phyloP scores from a whole-genome alignment of 2,329 filamentous ascomycete genomes.

The Monosporascus cannonballus region DNA sequence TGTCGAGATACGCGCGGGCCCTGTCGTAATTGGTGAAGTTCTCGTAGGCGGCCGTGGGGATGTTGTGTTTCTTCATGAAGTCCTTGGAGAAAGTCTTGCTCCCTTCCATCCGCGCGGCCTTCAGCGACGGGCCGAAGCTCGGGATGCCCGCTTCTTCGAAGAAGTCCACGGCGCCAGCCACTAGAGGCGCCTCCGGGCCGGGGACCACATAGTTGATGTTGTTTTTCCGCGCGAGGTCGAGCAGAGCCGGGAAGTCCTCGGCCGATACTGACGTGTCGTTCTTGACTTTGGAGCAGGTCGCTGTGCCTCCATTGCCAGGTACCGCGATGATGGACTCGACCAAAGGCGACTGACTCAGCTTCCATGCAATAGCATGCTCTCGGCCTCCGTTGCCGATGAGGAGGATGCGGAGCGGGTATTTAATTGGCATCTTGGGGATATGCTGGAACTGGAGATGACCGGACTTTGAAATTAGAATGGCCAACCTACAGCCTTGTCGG shows the following conservation, averaged over 20 bases:
- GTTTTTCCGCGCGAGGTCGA: slow-evolving; percentile 67
- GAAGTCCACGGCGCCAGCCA: slow-evolving; percentile 80
- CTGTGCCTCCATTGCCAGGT: slow-evolving; percentile 85
- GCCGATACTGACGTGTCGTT: slow-evolving; percentile 66
- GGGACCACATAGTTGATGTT: slow-evolving; percentile 78
- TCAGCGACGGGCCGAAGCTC: slow-evolving; percentile 79
- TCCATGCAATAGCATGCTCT: slow-evolving; percentile 94
- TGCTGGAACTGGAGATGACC: neutral
- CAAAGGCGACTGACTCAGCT: slow-evolving; percentile 72
- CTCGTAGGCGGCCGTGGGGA: slow-evolving; percentile 85
- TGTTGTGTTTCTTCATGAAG: slow-evolving; percentile 87
- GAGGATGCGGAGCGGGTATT: slow-evolving; percentile 58
- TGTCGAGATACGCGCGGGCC: slow-evolving; percentile 69
- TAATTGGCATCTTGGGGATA: slow-evolving; percentile 14
- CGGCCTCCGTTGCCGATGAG: slow-evolving; percentile 91
- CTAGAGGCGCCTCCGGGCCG: slow-evolving; percentile 88
- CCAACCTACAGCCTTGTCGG: too few species aligned
- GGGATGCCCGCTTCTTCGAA: slow-evolving; percentile 70
- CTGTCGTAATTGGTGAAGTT: slow-evolving; percentile 77
- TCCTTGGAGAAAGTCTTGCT: slow-evolving; percentile 97
- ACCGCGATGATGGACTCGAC: slow-evolving; percentile 69
- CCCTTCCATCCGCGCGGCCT: slow-evolving; percentile 85
- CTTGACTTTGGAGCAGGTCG: slow-evolving; percentile 59
- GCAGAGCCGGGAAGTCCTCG: slow-evolving; percentile 72
- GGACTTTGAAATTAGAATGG: neutral